Conservation (phyloP, 2,329 filamentous ascomycete genomes). For the Ramichloridium luteum region DNA sequence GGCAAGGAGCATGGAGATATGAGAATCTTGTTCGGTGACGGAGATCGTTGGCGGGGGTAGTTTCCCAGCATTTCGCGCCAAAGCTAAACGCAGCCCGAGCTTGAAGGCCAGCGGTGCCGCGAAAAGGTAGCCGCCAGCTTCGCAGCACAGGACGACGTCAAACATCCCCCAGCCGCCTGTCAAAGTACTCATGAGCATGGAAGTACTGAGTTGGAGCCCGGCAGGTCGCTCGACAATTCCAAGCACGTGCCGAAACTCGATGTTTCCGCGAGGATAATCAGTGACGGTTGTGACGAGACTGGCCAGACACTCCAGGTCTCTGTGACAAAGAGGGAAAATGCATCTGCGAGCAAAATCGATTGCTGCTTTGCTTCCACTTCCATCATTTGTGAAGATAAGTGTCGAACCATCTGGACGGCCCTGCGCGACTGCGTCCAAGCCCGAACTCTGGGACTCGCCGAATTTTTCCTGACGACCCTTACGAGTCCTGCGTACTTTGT, state of each 20-base stretch:
- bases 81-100: constrained; percentile 33
- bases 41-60: constrained; percentile 46
- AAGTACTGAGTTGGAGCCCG: constrained; percentile 41
- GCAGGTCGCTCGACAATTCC: constrained; percentile 40
- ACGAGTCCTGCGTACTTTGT: constrained; percentile 28
- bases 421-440: too few relatives aligned
- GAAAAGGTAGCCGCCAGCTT: constrained; percentile 46
- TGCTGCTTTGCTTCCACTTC: constrained; percentile 26
- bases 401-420: constrained; percentile 25
- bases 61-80: constrained; percentile 47
- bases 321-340: too few relatives aligned
- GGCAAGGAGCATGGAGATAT: constrained; percentile 39
- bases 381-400: constrained; percentile 42
- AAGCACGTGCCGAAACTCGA: constrained; percentile 49
- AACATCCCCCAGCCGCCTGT: constrained; percentile 36
- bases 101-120: constrained; percentile 38
- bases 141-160: constrained; percentile 39
- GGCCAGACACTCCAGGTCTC: constrained; percentile 35
- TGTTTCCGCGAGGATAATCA: constrained; percentile 39
- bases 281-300: constrained; percentile 39
- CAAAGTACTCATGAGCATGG: constrained; percentile 38
- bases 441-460: constrained; percentile 5
- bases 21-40: constrained; percentile 35
- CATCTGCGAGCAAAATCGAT: constrained; percentile 35
- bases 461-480: constrained; percentile 18